Percentiles rank a stretch among this genome's conserved stretches.
Conservation (phyloP, 371 early-diverging fungal species). For the Vittaforma corneae region DNA sequence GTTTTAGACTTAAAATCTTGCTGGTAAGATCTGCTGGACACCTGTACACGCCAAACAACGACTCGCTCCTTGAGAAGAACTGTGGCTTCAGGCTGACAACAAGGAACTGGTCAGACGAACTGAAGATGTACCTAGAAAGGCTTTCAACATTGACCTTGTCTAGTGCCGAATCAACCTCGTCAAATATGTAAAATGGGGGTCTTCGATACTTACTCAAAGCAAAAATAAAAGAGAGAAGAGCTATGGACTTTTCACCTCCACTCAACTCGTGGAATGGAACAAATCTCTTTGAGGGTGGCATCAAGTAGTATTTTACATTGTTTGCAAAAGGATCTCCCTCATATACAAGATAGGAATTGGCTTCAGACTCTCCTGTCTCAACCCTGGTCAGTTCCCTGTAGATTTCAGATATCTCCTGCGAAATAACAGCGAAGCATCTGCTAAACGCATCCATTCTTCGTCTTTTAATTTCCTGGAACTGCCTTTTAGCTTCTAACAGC, state of each 20-base stretch:
- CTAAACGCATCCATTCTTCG: constrained; percentile 69
- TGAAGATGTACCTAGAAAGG: constrained; percentile 74
- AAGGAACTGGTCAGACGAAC: constrained; percentile 69
- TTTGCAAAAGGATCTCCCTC: constrained; percentile 88
- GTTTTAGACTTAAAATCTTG: constrained; percentile 1
- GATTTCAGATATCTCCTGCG: constrained; percentile 72
- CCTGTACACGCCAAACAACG: constrained; percentile 82
- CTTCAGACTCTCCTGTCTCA: constrained; percentile 61
- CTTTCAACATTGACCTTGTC: constrained; percentile 86
- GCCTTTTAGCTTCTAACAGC: constrained; percentile 59
- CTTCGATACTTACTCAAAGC: constrained; percentile 75
- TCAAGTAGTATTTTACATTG: constrained; percentile 87
- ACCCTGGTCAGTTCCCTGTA: constrained; percentile 80
- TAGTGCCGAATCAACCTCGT: constrained; percentile 96
- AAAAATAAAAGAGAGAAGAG: constrained; percentile 84
- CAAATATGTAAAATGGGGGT: constrained; percentile 94
- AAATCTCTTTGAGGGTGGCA: constrained; percentile 97
- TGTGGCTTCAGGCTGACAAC: constrained; percentile 87
- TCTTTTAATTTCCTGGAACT: constrained; percentile 68
- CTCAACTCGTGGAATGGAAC: constrained; percentile 91
- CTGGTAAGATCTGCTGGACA: constrained; percentile 27
- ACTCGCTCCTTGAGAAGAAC: constrained; percentile 80
- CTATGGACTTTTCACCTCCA: constrained; percentile 96
- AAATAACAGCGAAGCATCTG: constrained; percentile 75
- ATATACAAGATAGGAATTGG: constrained; percentile 68